A percentile compares a stretch with the other conserved stretches of the same genome.
Evolutionary conservation across 805 yeast genomes (phyloP).

Genomic region (Wickerhamiella sergipiensis): DNA sequence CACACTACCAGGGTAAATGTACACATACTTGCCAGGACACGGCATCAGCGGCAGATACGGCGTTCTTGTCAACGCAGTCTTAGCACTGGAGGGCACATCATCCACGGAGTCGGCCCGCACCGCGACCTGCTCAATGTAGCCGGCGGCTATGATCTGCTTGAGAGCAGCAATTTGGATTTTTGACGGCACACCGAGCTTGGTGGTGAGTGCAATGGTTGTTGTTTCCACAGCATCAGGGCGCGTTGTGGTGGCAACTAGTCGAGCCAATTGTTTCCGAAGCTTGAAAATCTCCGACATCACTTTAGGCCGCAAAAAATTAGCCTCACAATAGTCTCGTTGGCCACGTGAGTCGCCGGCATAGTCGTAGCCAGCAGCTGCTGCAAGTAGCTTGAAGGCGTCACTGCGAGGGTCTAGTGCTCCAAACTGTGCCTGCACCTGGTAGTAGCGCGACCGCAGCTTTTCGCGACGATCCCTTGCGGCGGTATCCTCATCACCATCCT

Average conservation of each 20-base stretch:
- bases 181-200: slow-evolving; percentile 46
- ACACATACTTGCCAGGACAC: slow-evolving; percentile 34
- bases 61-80: slow-evolving; percentile 34
- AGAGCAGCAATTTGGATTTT: slow-evolving; percentile 58
- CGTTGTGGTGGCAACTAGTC: slow-evolving; percentile 51
- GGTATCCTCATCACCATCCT: slow-evolving; percentile 15
- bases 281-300: slow-evolving; percentile 75
- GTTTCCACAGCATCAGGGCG: slow-evolving; percentile 26
- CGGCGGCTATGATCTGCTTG: slow-evolving; percentile 87
- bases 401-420: slow-evolving; percentile 55
- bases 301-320: slow-evolving; percentile 63
- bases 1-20: slow-evolving; percentile 68
- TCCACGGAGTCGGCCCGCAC: slow-evolving; percentile 66
- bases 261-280: slow-evolving; percentile 63
- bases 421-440: slow-evolving; percentile 46
- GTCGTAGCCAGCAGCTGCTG: slow-evolving; percentile 80
- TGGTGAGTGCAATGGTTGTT: slow-evolving; percentile 38
- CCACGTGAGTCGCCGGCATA: slow-evolving; percentile 32
- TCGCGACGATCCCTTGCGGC: slow-evolving; percentile 22
- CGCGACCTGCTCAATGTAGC: slow-evolving; percentile 83
- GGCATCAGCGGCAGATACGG: slow-evolving; percentile 41
- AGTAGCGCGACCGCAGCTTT: slow-evolving; percentile 32
- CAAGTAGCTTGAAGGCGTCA: slow-evolving; percentile 61
- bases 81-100: slow-evolving; percentile 47
- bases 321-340: slow-evolving; percentile 33